Conservation (phyloP, 352 stramenopile genomes). For the Globisporangium nagaii region DNA sequence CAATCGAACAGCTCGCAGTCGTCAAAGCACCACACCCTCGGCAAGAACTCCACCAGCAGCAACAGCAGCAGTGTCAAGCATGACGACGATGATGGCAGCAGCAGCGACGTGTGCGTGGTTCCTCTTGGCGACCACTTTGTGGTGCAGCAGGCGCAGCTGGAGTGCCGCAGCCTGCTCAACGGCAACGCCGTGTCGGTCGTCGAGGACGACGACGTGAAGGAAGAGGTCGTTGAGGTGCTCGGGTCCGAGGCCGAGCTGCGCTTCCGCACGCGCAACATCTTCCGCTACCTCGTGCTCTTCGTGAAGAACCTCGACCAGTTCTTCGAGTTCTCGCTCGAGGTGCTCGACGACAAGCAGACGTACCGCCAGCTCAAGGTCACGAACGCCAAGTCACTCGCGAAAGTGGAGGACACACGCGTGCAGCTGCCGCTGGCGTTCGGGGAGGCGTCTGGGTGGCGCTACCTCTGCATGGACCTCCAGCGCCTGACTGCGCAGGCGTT, state of each 20-base stretch:
- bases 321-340: conserved; percentile 59
- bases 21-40: too few relatives aligned
- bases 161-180: conserved; percentile 56
- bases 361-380: conserved; percentile 60
- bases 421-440: conserved; percentile 64
- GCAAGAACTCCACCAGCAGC: background rate
- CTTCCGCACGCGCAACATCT: conserved; percentile 62
- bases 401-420: conserved; percentile 40
- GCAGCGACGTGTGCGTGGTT: conserved; percentile 24
- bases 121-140: conserved; percentile 43
- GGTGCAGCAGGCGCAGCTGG: conserved; percentile 46
- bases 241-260: conserved; percentile 65
- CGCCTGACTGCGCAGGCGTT: conserved; percentile 64
- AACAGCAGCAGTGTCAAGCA: background rate
- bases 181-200: conserved; percentile 64
- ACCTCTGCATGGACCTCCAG: conserved; percentile 75
- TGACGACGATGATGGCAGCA: too few relatives aligned
- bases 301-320: conserved; percentile 77
- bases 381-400: conserved; percentile 65
- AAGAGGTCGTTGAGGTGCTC: conserved; percentile 70
- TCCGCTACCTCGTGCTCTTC: conserved; percentile 80
- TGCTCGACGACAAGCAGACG: conserved; percentile 62
- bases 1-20: background rate
- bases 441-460: conserved; percentile 40
- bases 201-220: conserved; percentile 70